phyloP scores from a whole-genome alignment of 371 early-diverging fungal genomes.

The Apophysomyces sp. region DNA sequence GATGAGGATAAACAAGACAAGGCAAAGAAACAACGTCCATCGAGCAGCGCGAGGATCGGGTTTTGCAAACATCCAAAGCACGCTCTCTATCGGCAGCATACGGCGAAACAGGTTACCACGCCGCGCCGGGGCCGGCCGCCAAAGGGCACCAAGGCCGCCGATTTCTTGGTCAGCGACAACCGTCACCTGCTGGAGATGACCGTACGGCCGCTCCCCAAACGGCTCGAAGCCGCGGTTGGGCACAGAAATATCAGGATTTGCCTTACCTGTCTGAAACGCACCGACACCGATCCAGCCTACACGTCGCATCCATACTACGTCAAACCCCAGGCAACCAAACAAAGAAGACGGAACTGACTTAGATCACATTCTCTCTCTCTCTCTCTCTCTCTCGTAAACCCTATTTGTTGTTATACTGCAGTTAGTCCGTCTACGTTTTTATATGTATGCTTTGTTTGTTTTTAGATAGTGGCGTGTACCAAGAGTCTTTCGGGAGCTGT shows the following conservation, averaged over 20 bases:
- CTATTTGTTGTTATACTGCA: too few species aligned
- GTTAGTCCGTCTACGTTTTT: too few species aligned
- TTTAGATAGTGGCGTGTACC: too few species aligned
- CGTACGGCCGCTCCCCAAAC: constrained; percentile 37
- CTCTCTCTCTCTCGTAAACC: too few species aligned
- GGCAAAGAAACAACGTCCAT: background rate
- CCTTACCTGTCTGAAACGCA: constrained; percentile 42
- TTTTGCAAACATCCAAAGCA: constrained; percentile 28
- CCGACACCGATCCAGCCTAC: constrained; percentile 38
- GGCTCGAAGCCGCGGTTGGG: constrained; percentile 40
- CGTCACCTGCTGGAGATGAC: constrained; percentile 17
- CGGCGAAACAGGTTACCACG: background rate
- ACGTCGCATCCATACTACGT: constrained; percentile 21
- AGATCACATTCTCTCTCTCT: too few species aligned
- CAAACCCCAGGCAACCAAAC: constrained; percentile 21
- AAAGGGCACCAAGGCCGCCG: constrained; percentile 32
- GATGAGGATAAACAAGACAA: background rate
- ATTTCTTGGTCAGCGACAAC: background rate
- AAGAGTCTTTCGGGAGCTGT: too few species aligned
- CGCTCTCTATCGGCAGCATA: constrained; percentile 11
- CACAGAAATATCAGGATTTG: constrained; percentile 32
- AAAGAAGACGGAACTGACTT: constrained; percentile 5
- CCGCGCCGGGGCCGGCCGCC: constrained; percentile 46
- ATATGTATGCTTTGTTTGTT: too few species aligned
- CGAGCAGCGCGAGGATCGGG: constrained; percentile 15